These are phyloP conservation scores for Apiospora malaysiana DNA, from an alignment of 2,329 filamentous ascomycete genomes.

Conservation along the genomic window DNA sequence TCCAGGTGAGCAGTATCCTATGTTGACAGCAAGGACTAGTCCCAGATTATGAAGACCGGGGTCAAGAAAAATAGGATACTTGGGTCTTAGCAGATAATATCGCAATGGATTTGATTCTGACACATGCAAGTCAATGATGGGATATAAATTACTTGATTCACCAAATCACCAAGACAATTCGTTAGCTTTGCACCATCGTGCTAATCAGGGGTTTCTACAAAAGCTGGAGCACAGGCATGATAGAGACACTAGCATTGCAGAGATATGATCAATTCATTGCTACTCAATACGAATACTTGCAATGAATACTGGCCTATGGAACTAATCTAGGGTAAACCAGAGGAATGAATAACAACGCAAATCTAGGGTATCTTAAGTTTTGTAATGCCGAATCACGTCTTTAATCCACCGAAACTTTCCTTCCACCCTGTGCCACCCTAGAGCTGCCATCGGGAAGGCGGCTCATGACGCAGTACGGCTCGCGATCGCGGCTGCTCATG, in stretches of 20 bases:
- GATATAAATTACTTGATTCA: too few relatives aligned
- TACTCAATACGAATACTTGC: neutral
- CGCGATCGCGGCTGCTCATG: slow-evolving; percentile 79
- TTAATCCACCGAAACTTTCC: slow-evolving; percentile 49
- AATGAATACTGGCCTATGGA: neutral
- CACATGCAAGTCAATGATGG: too few relatives aligned
- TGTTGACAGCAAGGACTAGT: too few relatives aligned
- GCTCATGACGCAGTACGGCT: slow-evolving; percentile 87
- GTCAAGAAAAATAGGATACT: too few relatives aligned
- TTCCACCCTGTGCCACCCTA: slow-evolving; percentile 58
- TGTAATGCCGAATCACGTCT: neutral
- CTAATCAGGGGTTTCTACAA: too few relatives aligned
- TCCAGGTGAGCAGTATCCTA: too few relatives aligned
- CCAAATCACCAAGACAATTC: too few relatives aligned
- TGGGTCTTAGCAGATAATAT: too few relatives aligned
- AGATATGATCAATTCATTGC: neutral
- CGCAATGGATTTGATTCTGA: too few relatives aligned
- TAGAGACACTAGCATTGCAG: neutral
- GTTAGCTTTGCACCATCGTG: too few relatives aligned
- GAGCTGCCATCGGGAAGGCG: slow-evolving; percentile 61
- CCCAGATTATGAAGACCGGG: too few relatives aligned
- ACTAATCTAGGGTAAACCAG: neutral
- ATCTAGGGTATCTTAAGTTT: slow-evolving; percentile 7
- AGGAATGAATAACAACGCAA: neutral
- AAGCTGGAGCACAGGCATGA: too few relatives aligned